phyloP scores from a whole-genome alignment of 345 rosid genomes.

The Abelmoschus esculentus region DNA sequence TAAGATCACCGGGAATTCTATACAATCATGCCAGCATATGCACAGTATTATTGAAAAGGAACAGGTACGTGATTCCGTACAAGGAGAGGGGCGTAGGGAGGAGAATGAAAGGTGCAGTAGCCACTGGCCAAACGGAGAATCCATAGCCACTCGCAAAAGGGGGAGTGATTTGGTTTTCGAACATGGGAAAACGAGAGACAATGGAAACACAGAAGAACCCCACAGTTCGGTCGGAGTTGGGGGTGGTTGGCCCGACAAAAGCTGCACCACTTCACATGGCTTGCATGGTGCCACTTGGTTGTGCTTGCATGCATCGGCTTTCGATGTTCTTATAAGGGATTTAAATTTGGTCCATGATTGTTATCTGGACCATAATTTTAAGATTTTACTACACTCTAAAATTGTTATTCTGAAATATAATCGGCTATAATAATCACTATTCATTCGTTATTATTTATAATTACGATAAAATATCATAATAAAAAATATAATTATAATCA shows the following conservation, averaged over 20 bases:
- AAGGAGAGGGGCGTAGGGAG: not conserved
- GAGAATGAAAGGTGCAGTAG: not conserved
- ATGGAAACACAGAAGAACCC: not conserved
- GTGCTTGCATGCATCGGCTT: constrained; percentile 2
- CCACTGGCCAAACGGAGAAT: constrained; percentile 20
- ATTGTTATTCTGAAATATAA: no score
- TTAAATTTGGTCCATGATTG: no score
- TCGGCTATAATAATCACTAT: no score
- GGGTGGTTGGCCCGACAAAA: constrained; percentile 43
- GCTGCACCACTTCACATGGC: constrained; percentile 17
- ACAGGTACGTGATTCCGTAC: constrained; percentile 20
- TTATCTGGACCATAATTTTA: no score
- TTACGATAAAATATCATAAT: no score
- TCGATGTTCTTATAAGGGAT: not conserved
- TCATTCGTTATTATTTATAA: no score
- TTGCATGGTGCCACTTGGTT: not conserved
- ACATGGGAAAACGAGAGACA: not conserved
- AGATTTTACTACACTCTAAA: no score
- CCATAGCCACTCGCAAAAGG: constrained; percentile 15
- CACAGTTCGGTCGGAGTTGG: constrained; percentile 40
- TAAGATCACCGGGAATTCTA: not conserved
- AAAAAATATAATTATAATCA: no score
- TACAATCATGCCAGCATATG: not conserved
- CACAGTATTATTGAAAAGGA: no score
- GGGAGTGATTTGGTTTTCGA: not conserved